phyloP scores from a whole-genome alignment of 768 basidiomycete genomes.

The Amanita rimosa region DNA sequence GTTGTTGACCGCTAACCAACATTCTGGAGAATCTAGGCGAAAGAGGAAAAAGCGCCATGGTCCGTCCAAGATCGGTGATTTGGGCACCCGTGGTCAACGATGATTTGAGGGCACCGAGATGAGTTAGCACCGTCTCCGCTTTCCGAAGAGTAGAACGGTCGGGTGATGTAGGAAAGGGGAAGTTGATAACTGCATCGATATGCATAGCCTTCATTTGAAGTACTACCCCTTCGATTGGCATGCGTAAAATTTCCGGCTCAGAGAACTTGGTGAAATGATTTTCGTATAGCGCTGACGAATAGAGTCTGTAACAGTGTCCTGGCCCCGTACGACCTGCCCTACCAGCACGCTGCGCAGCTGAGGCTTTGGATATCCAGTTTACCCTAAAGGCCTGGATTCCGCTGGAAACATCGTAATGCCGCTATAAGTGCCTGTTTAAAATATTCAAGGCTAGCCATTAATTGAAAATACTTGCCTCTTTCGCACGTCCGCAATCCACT shows the following conservation, averaged over 20 bases:
- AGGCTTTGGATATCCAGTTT: conserved; percentile 91
- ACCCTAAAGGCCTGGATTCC: conserved; percentile 91
- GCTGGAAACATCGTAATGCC: conserved; percentile 69
- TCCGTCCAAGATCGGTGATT: conserved; percentile 83
- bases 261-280: conserved; percentile 84
- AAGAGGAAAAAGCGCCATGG: conserved; percentile 91
- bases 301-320: conserved; percentile 95
- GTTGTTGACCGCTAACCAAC: conserved; percentile 87
- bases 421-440: conserved; percentile 26
- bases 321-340: conserved; percentile 97
- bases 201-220: conserved; percentile 99
- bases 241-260: conserved; percentile 85
- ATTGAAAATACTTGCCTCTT: conserved; percentile 49
- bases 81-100: conserved; percentile 28
- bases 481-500: conserved; percentile 91
- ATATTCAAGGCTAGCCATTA: neutral
- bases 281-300: conserved; percentile 92
- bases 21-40: conserved; percentile 94
- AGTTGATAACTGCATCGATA: conserved; percentile 92
- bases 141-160: conserved; percentile 63
- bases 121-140: conserved; percentile 70
- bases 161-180: conserved; percentile 96
- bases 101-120: conserved; percentile 70
- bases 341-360: conserved; percentile 88
- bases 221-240: conserved; percentile 94